Evolutionary conservation across 2,329 filamentous ascomycete species (phyloP).

Genomic region (Cryphonectria radicalis): DNA sequence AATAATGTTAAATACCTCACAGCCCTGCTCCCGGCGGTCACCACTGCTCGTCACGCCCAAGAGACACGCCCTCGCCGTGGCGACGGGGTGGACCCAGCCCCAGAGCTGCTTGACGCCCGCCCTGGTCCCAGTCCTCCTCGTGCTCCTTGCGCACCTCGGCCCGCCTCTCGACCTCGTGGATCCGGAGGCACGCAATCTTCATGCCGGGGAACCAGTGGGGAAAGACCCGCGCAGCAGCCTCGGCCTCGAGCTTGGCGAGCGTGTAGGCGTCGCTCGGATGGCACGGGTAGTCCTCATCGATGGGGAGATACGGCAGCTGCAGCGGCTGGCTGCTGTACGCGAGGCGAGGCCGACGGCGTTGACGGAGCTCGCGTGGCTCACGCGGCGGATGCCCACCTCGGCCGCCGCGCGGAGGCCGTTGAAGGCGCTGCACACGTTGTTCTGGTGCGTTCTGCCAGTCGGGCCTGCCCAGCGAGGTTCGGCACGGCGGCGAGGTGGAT

Average conservation of each 20-base stretch:
- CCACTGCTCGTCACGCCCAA: constrained; percentile 35
- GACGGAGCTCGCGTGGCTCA: constrained; percentile 44
- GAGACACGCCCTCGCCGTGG: constrained; percentile 42
- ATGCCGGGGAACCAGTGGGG: constrained; percentile 43
- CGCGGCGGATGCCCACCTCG: constrained; percentile 39
- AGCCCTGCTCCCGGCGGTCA: constrained; percentile 35
- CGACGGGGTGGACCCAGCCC: constrained; percentile 42
- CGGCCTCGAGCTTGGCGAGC: constrained; percentile 42
- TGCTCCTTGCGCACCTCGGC: constrained; percentile 40
- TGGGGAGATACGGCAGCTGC: constrained; percentile 42
- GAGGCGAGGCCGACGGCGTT: constrained; percentile 45
- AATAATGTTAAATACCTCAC: constrained; percentile 42
- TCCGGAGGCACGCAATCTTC: constrained; percentile 43
- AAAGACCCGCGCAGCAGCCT: constrained; percentile 40
- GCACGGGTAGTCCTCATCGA: constrained; percentile 40
- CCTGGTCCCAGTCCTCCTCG: constrained; percentile 39
- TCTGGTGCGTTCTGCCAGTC: constrained; percentile 41
- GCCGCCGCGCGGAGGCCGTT: constrained; percentile 45
- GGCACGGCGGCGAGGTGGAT: constrained; percentile 40
- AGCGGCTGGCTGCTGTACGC: constrained; percentile 42
- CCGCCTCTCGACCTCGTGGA: constrained; percentile 41
- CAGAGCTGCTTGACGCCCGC: constrained; percentile 42
- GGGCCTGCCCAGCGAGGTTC: constrained; percentile 40
- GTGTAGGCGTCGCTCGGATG: constrained; percentile 43
- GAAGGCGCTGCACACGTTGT: constrained; percentile 44